Percentiles rank a stretch among this genome's conserved stretches.
Conservation (phyloP, 169 alveolate genomes). For the Babesia bigemina region DNA sequence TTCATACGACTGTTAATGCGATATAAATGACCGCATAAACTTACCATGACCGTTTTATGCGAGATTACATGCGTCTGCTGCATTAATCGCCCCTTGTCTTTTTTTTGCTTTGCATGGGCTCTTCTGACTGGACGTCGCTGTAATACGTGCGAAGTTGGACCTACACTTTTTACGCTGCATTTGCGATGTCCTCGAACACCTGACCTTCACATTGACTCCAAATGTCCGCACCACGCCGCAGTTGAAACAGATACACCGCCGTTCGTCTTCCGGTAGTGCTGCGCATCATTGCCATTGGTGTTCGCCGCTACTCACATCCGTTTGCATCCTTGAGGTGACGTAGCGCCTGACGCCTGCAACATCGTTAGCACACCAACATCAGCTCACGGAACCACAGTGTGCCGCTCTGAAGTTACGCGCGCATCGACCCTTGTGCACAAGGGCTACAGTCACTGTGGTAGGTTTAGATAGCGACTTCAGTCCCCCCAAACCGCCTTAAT, state of each 20-base stretch:
- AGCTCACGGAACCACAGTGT: no score
- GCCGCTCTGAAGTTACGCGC: no score
- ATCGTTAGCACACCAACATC: background rate
- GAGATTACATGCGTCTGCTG: constrained; percentile 8
- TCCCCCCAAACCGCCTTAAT: no score
- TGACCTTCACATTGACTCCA: constrained; percentile 39
- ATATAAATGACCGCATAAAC: background rate
- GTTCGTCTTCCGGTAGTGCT: constrained; percentile 11
- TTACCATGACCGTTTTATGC: constrained; percentile 36
- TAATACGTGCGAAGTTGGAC: background rate
- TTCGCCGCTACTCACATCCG: background rate
- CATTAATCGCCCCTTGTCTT: constrained; percentile 1
- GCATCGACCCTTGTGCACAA: no score
- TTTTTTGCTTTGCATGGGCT: constrained; percentile 5
- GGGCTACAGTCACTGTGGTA: no score
- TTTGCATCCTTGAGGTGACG: constrained; percentile 15
- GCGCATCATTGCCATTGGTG: background rate
- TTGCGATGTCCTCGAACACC: constrained; percentile 20
- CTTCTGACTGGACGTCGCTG: constrained; percentile 3
- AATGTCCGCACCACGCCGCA: constrained; percentile 49
- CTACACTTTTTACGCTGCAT: constrained; percentile 43
- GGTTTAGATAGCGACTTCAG: no score
- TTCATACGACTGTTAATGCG: constrained; percentile 20
- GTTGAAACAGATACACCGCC: constrained; percentile 27
- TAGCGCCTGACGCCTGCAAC: constrained; percentile 34